Evolutionary conservation across 805 yeast genomes (phyloP).

Genomic region (Cyberlindnera amylophila): DNA sequence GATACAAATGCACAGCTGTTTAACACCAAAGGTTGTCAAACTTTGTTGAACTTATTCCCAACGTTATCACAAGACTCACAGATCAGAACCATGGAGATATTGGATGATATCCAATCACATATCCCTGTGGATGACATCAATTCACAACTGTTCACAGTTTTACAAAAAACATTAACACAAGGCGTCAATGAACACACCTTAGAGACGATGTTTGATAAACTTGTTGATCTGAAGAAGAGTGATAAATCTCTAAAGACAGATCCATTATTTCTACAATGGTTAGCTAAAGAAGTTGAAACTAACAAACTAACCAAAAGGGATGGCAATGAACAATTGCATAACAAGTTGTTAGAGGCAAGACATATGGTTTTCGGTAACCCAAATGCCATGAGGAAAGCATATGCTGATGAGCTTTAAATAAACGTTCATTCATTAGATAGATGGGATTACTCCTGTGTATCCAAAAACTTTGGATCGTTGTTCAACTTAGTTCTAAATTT

Average conservation of each 20-base stretch:
- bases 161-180: slow-evolving; percentile 25
- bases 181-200: slow-evolving; percentile 38
- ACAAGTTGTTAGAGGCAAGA: slow-evolving; percentile 43
- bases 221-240: slow-evolving; percentile 32
- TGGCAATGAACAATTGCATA: slow-evolving; percentile 35
- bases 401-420: slow-evolving; percentile 45
- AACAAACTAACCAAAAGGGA: slow-evolving; percentile 28
- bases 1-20: slow-evolving; percentile 31
- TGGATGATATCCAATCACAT: slow-evolving; percentile 38
- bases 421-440: no score
- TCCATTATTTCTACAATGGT: slow-evolving; percentile 59
- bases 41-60: slow-evolving; percentile 26
- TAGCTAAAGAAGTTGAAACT: slow-evolving; percentile 41
- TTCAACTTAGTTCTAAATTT: slow-evolving; percentile 73
- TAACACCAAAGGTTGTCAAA: slow-evolving; percentile 19
- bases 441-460: slow-evolving; percentile 26
- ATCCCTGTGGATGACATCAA: slow-evolving; percentile 16
- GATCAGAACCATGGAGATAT: slow-evolving; percentile 40
- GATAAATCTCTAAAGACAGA: slow-evolving; percentile 27
- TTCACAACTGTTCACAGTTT: slow-evolving; percentile 11
- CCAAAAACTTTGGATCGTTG: slow-evolving; percentile 80
- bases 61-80: slow-evolving; percentile 27
- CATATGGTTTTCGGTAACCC: slow-evolving; percentile 79
- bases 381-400: slow-evolving; percentile 59
- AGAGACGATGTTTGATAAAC: slow-evolving; percentile 37